phyloP scores from a whole-genome alignment of 176 grass and related monocot genomes.

The Musa troglodytarum region DNA sequence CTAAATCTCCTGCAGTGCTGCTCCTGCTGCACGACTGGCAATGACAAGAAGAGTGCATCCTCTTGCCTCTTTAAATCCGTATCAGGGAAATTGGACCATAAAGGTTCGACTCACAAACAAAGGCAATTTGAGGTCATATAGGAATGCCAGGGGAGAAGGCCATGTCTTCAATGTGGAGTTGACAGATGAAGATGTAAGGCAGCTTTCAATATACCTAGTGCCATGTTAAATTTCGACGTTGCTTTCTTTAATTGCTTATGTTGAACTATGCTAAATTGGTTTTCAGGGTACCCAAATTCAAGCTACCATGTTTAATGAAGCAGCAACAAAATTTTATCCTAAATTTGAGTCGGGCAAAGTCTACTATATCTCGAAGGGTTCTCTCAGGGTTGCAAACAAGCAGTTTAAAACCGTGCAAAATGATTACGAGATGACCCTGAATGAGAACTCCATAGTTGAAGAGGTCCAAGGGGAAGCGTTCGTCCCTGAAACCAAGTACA shows the following conservation, averaged over 20 bases:
- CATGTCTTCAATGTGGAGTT: conserved; percentile 91
- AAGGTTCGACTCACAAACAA: conserved; percentile 94
- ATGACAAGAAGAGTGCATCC: conserved; percentile 89
- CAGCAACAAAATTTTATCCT: conserved; percentile 70
- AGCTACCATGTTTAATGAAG: conserved; percentile 95
- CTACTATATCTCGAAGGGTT: conserved; percentile 92
- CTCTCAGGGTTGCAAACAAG: conserved; percentile 78
- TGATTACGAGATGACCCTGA: conserved; percentile 93
- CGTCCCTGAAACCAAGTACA: conserved; percentile 71
- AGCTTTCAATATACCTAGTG: background rate
- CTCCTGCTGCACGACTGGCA: conserved; percentile 60
- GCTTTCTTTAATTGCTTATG: background rate
- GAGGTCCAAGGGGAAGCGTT: conserved; percentile 73
- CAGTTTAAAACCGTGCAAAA: conserved; percentile 91
- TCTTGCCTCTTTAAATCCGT: conserved; percentile 76
- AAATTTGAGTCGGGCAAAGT: conserved; percentile 89
- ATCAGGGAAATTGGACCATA: conserved; percentile 96
- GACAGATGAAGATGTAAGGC: conserved; percentile 93
- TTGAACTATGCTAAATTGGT: background rate
- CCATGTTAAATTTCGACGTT: no score
- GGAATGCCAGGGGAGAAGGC: conserved; percentile 83
- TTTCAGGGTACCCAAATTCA: conserved; percentile 94
- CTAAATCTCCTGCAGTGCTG: conserved; percentile 45
- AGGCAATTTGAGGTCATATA: conserved; percentile 73
- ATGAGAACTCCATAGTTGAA: conserved; percentile 82